Evolutionary conservation across 2,329 filamentous ascomycete genomes (phyloP), one percentile per base, ranked within the genome.

Genomic region (Xylariaceae sp.): DNA sequence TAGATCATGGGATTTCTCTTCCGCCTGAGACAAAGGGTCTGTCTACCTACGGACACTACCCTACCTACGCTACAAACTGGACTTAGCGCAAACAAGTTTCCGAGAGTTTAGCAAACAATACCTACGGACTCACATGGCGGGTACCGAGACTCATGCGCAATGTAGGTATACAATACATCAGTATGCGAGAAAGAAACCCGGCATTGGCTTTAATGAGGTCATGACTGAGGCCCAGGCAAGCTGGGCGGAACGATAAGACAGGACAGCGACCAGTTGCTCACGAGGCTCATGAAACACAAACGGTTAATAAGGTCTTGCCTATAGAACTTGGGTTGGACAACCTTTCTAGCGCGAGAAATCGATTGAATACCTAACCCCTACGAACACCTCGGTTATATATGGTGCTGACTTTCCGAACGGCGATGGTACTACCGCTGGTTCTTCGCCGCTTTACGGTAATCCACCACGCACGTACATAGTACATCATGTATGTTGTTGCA

Each of bases 401-500:
- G 54, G 32, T 49, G 54, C 49, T 57, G 55, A 53, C 52, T 59
- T 51, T 47, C 51, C 51, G 42, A 52, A 49, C 54, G 47, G 18
- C n/a, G 39, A 34, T 3, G 32, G 32, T 12, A 12, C 32, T 10
- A 34, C 13, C 12, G 12, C 32, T 10, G 32, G 32, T 34, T 10
- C 12, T 34, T 34, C 9, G 32, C 32, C 12, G 32, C 32, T 34
- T 15, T 15, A 34, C 13, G 32, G 13, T 15, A 34, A 34, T 10
- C 32, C 32, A 34, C 9, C 13, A 34, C 29, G n/a, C 13, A 43
- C 29, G 12, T 43, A 16, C 21, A 8, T 9, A n/a, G 41, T 50
- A 37, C 49, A 26, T 32, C 48, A 58, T 58, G 55, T 55, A 34
- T 34, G 32, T 34, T 12, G 32, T 34, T 34, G 32, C 13, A 34